Evolutionary conservation across 2,329 filamentous ascomycete species (phyloP).

Genomic region (Grosmannia serpens): DNA sequence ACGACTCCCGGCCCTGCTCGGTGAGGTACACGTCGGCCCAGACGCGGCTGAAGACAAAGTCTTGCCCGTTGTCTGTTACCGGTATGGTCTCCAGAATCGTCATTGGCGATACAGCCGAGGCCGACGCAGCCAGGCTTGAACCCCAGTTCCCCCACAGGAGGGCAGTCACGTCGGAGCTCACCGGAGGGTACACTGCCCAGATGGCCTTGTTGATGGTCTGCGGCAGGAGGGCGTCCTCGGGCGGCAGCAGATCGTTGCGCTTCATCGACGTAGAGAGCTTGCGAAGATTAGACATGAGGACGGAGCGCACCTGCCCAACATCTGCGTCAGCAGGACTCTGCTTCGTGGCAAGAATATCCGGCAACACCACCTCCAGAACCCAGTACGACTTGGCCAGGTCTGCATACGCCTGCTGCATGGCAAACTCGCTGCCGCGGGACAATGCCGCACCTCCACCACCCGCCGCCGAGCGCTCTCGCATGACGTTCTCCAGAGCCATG

Average conservation of each 20-base stretch:
- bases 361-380: conserved; percentile 50
- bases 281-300: conserved; percentile 52
- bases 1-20: conserved; percentile 56
- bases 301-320: conserved; percentile 40
- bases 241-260: conserved; percentile 66
- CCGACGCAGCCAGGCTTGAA: conserved; percentile 36
- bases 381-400: conserved; percentile 80
- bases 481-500: conserved; percentile 58
- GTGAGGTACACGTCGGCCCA: conserved; percentile 63
- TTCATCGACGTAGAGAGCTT: conserved; percentile 75
- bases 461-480: conserved; percentile 49
- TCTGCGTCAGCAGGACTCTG: conserved; percentile 32
- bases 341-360: conserved; percentile 34
- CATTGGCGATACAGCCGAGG: conserved; percentile 33
- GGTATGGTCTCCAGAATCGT: conserved; percentile 59
- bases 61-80: conserved; percentile 58
- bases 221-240: conserved; percentile 56
- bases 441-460: conserved; percentile 33
- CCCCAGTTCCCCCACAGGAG: conserved; percentile 54
- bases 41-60: conserved; percentile 72
- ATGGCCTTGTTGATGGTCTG: conserved; percentile 71
- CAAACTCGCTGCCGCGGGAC: conserved; percentile 36
- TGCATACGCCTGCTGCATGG: conserved; percentile 66
- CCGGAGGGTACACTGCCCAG: conserved; percentile 66
- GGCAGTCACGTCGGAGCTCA: conserved; percentile 60